Percentiles rank a stretch among this genome's conserved stretches.
phyloP scores from a whole-genome alignment of 805 yeast species.

The Kregervanrija pseudodelftensis region DNA sequence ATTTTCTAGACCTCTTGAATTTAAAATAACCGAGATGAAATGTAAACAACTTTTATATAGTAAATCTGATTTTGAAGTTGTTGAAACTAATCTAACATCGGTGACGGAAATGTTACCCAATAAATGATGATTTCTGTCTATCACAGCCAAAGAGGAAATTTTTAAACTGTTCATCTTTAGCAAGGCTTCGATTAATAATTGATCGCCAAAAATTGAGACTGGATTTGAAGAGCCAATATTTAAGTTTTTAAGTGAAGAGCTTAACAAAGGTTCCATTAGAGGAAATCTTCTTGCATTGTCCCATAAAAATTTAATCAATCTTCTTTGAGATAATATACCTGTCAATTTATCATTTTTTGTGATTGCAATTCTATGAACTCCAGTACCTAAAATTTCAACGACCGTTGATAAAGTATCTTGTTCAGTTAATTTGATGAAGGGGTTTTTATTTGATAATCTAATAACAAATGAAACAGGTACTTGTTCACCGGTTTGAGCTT shows the following conservation, averaged over 20 bases:
- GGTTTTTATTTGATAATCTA: slow-evolving; percentile 79
- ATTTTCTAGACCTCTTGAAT: slow-evolving; percentile 83
- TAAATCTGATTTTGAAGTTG: slow-evolving; percentile 78
- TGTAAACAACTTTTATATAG: slow-evolving; percentile 79
- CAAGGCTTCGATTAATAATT: slow-evolving; percentile 78
- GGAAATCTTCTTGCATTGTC: slow-evolving; percentile 86
- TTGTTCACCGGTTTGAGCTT: slow-evolving; percentile 80
- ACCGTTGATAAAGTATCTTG: slow-evolving; percentile 63
- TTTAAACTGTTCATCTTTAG: slow-evolving; percentile 76
- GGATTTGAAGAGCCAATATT: slow-evolving; percentile 70
- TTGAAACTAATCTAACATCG: slow-evolving; percentile 83
- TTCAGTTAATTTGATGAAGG: slow-evolving; percentile 72
- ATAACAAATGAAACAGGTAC: slow-evolving; percentile 90
- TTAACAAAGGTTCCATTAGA: slow-evolving; percentile 66
- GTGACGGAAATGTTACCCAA: slow-evolving; percentile 93
- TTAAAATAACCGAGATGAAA: slow-evolving; percentile 78
- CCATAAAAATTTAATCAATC: slow-evolving; percentile 81
- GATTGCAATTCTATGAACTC: slow-evolving; percentile 91
- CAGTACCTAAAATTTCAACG: slow-evolving; percentile 84
- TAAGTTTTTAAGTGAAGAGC: slow-evolving; percentile 60
- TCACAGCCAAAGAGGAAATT: slow-evolving; percentile 88
- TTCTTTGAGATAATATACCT: slow-evolving; percentile 87
- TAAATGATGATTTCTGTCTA: slow-evolving; percentile 67
- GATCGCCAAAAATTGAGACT: slow-evolving; percentile 80
- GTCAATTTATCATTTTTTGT: slow-evolving; percentile 48